Conservation (phyloP, 139 green algal genomes). For the Deuterostichococcus epilithicus region DNA sequence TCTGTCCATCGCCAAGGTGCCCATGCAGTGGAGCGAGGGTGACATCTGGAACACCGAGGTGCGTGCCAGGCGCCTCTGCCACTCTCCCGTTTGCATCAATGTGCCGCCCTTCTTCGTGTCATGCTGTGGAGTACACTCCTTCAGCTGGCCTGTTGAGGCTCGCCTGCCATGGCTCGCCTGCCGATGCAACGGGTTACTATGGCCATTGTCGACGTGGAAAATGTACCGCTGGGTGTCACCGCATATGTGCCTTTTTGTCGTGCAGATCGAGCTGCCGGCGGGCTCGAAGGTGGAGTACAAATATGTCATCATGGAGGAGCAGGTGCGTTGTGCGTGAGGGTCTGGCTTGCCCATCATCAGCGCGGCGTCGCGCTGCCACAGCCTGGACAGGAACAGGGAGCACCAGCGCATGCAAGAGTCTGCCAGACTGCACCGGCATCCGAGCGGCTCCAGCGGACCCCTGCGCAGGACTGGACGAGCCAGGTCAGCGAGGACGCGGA, state of each 20-base stretch:
- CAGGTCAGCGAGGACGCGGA: constrained; percentile 70
- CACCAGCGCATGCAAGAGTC: neutral
- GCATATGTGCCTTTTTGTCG: neutral
- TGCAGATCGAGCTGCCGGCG: constrained; percentile 76
- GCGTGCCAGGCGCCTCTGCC: neutral
- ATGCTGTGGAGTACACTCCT: no score
- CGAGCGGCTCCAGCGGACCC: no score
- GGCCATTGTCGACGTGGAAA: no score
- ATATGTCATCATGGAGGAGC: constrained; percentile 91
- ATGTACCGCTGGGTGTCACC: neutral
- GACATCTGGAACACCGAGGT: constrained; percentile 86
- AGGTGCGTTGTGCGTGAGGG: constrained; percentile 58
- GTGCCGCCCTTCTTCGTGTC: no score
- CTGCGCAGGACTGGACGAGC: constrained; percentile 87
- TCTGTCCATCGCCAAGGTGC: constrained; percentile 87
- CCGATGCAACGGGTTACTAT: no score
- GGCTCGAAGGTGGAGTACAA: constrained; percentile 89
- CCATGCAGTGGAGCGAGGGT: constrained; percentile 78
- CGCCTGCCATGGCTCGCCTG: no score
- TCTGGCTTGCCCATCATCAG: no score
- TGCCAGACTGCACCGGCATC: neutral
- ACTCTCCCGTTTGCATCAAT: neutral
- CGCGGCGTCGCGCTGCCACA: no score
- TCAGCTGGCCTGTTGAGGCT: no score
- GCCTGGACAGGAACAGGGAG: no score